phyloP scores from a whole-genome alignment of 2,329 filamentous ascomycete species.

The Alternaria angustiovoidea region DNA sequence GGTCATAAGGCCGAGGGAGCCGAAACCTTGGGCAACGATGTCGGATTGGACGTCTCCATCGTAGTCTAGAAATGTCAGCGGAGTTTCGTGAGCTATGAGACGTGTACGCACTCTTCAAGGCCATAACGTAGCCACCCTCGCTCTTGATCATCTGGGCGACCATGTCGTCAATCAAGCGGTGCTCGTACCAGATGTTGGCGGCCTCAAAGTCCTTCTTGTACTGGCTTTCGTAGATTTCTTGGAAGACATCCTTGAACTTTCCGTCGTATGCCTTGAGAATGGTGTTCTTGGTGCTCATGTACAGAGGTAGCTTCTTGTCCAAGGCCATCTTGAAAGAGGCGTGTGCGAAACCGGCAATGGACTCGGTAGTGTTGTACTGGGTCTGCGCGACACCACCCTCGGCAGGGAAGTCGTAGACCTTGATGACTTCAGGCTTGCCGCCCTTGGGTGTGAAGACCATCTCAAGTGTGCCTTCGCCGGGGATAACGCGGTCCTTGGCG shows the following conservation, averaged over 20 bases:
- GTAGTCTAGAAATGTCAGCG: slow-evolving; percentile 72
- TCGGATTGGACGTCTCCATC: slow-evolving; percentile 99
- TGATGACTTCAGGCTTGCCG: slow-evolving; percentile 81
- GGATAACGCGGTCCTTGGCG: slow-evolving; percentile 87
- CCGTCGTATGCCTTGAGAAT: slow-evolving; percentile 99
- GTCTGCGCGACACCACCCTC: slow-evolving; percentile 90
- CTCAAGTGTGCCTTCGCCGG: slow-evolving; percentile 84
- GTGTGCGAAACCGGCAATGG: slow-evolving; percentile 93
- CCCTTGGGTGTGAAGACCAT: slow-evolving; percentile 92
- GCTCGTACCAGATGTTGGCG: slow-evolving; percentile 98
- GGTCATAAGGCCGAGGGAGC: slow-evolving; percentile 97
- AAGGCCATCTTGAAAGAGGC: slow-evolving; percentile 96
- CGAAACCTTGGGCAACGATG: slow-evolving; percentile 97
- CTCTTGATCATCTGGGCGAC: slow-evolving; percentile 99
- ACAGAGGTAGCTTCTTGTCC: slow-evolving; percentile 86
- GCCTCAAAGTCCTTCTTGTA: slow-evolving; percentile 91
- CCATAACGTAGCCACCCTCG: slow-evolving; percentile 94
- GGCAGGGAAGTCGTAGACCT: slow-evolving; percentile 89
- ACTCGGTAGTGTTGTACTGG: slow-evolving; percentile 98
- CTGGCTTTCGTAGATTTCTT: slow-evolving; percentile 87
- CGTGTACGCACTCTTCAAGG: slow-evolving; percentile 80
- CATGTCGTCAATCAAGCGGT: slow-evolving; percentile 99
- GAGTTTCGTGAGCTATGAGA: background rate
- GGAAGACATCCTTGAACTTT: slow-evolving; percentile 99
- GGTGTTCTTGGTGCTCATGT: slow-evolving; percentile 99